Evolutionary conservation across 108 stramenopile genomes (phyloP).

Genomic region (Pseudonitzschia multiseries): DNA sequence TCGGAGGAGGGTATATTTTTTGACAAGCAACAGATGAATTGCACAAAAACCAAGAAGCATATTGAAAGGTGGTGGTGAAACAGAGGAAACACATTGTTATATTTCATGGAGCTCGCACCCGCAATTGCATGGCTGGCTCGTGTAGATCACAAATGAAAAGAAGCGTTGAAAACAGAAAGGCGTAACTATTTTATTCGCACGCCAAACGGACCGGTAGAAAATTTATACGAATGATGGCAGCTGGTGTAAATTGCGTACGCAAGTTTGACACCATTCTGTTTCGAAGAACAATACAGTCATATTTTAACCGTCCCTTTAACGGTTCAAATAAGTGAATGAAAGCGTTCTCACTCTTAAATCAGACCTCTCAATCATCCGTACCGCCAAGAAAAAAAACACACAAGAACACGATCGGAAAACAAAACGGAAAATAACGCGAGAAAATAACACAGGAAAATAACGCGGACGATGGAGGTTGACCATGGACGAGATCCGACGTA

Average conservation of each 20-base stretch:
- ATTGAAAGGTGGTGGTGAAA: background rate
- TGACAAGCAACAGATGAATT: no score
- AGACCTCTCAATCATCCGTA: background rate
- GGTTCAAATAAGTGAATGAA: background rate
- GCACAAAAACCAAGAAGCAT: background rate
- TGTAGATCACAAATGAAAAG: background rate
- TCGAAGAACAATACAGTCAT: background rate
- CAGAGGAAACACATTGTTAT: background rate
- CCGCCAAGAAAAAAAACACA: background rate
- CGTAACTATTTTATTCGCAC: background rate
- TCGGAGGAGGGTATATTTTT: background rate
- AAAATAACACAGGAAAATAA: no score
- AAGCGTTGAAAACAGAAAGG: slow-evolving; percentile 1
- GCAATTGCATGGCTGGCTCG: background rate
- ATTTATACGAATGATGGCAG: background rate
- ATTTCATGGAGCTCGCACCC: background rate
- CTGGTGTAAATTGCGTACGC: slow-evolving; percentile 1
- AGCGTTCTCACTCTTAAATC: background rate
- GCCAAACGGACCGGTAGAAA: background rate
- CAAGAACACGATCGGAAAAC: background rate
- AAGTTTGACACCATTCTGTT: slow-evolving; percentile 4
- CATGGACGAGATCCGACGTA: background rate
- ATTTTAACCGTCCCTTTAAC: background rate
- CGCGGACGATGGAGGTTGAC: no score
- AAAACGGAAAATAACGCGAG: background rate